These are phyloP conservation scores for Syzygium jambos DNA, from an alignment of 345 rosid species.

Conservation along the genomic window DNA sequence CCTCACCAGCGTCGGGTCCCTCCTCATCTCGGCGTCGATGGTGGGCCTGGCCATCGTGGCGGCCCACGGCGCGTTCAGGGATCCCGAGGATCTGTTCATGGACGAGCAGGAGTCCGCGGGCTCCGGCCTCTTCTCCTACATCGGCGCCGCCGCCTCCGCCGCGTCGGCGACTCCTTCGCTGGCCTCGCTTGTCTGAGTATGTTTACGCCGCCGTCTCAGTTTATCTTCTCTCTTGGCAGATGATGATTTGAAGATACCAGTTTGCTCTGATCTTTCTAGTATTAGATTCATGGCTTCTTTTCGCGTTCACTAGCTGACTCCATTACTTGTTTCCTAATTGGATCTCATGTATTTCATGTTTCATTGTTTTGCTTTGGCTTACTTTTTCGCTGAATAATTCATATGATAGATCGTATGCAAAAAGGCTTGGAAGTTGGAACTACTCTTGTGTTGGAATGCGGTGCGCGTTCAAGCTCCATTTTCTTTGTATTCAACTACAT, in stretches of 20 bases:
- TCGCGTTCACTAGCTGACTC: neutral
- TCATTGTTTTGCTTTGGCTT: neutral
- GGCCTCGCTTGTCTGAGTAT: neutral
- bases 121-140: conserved; percentile 10
- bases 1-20: conserved; percentile 13
- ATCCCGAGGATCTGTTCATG: conserved; percentile 13
- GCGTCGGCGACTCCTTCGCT: neutral
- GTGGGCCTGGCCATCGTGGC: conserved; percentile 2
- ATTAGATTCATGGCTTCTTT: neutral
- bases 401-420: neutral
- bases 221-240: neutral
- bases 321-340: neutral
- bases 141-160: conserved; percentile 3
- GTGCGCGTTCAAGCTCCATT: neutral
- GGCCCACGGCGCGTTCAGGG: conserved; percentile 11
- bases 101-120: conserved; percentile 10
- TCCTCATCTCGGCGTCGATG: conserved; percentile 11
- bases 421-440: neutral
- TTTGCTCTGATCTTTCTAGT: neutral
- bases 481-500: neutral
- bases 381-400: neutral
- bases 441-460: neutral
- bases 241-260: neutral
- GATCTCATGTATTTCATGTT: neutral
- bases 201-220: neutral